Conservation (phyloP, 2,329 filamentous ascomycete genomes). For the Coniochaeta sp. region DNA sequence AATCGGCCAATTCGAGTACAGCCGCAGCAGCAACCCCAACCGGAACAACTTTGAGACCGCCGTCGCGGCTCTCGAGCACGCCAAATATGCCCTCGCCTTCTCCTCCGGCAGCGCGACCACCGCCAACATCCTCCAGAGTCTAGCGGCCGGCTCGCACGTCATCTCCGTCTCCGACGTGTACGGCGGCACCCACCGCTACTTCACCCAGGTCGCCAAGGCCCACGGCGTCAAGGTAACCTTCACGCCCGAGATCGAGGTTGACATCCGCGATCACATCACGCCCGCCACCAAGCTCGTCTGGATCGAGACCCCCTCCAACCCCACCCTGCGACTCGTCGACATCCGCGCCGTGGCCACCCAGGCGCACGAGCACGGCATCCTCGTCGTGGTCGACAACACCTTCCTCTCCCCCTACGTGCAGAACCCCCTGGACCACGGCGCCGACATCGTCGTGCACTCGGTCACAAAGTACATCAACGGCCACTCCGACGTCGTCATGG, state of each 20-base stretch:
- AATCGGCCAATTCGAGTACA: conserved; percentile 87
- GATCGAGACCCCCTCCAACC: conserved; percentile 95
- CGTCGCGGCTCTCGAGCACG: conserved; percentile 86
- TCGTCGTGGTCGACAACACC: conserved; percentile 98
- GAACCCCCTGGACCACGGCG: conserved; percentile 90
- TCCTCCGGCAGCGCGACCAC: conserved; percentile 91
- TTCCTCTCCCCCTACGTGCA: conserved; percentile 96
- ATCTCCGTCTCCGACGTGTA: conserved; percentile 97
- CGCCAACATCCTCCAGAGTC: conserved; percentile 84
- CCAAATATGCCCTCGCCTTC: conserved; percentile 88
- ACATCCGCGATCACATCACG: conserved; percentile 77
- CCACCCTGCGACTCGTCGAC: conserved; percentile 86
- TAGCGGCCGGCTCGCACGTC: conserved; percentile 86
- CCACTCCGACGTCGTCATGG: conserved; percentile 96
- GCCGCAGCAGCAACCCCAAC: conserved; percentile 89
- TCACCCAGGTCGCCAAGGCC: conserved; percentile 92
- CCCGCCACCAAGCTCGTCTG: conserved; percentile 89
- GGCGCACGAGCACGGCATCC: conserved; percentile 80
- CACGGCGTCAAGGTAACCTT: conserved; percentile 95
- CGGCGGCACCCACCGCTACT: conserved; percentile 96
- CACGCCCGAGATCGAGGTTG: conserved; percentile 82
- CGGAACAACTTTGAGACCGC: conserved; percentile 89
- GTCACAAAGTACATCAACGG: conserved; percentile 99
- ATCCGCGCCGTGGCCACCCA: conserved; percentile 76
- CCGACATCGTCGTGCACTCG: conserved; percentile 92